Evolutionary conservation across 345 rosid genomes (phyloP).

Genomic region (Boechera divaricarpa): DNA sequence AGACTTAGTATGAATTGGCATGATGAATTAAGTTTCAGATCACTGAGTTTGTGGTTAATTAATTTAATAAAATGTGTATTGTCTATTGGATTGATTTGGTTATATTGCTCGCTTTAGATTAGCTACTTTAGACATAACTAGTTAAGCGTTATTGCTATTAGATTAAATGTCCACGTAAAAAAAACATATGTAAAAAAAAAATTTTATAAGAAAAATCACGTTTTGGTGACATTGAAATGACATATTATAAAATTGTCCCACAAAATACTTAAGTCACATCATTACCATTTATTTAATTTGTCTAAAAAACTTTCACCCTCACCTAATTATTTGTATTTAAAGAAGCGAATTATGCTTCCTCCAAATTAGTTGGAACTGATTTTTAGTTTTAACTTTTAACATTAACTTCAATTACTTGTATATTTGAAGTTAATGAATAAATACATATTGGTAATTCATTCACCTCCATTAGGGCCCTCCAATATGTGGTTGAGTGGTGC

Average conservation of each 20-base stretch:
- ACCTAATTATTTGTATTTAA: not conserved
- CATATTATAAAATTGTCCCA: not conserved
- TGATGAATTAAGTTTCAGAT: not conserved
- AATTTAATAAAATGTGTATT: not conserved
- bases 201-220: not conserved
- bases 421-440: not conserved
- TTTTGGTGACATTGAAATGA: not conserved
- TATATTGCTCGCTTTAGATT: not conserved
- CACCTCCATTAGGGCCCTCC: constrained; percentile 13
- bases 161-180: not conserved
- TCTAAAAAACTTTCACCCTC: not conserved
- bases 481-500: constrained; percentile 30
- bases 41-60: not conserved
- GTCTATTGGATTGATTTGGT: not conserved
- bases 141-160: too few species aligned
- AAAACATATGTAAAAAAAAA: too few species aligned
- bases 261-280: not conserved
- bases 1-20: not conserved
- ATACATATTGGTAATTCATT: not conserved
- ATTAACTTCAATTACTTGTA: constrained; percentile 5
- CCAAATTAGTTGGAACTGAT: constrained; percentile 22
- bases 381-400: not conserved
- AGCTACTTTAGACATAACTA: not conserved
- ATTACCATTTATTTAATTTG: not conserved
- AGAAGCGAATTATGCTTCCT: constrained; percentile 12